phyloP scores from a whole-genome alignment of 306 rosid genomes.

The Hippophae tibetana region DNA sequence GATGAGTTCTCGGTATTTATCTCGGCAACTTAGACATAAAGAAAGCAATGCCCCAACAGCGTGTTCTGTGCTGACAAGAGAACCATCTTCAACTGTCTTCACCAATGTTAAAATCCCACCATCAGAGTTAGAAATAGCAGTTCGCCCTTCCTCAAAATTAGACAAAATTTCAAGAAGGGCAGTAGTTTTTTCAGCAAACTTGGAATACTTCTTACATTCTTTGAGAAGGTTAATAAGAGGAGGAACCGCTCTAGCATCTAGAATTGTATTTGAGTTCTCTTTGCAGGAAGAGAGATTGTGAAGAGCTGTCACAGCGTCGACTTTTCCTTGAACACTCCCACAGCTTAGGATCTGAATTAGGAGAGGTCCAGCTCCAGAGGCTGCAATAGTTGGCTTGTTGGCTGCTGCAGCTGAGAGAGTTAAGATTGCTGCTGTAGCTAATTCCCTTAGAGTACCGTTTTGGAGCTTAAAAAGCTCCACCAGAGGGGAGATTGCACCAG shows the following conservation, averaged over 20 bases:
- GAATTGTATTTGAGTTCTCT: slow-evolving; percentile 39
- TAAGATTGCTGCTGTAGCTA: slow-evolving; percentile 82
- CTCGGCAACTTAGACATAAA: slow-evolving; percentile 60
- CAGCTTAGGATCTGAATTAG: slow-evolving; percentile 74
- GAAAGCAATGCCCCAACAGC: slow-evolving; percentile 69
- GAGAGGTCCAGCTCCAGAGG: slow-evolving; percentile 79
- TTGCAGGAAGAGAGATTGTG: slow-evolving; percentile 56
- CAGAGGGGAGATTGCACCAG: slow-evolving; percentile 70
- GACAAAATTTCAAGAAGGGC: slow-evolving; percentile 72
- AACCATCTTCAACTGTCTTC: slow-evolving; percentile 86
- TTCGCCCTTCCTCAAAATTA: slow-evolving; percentile 55
- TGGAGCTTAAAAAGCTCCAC: slow-evolving; percentile 69
- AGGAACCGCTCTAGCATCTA: slow-evolving; percentile 61
- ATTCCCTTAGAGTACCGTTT: slow-evolving; percentile 48
- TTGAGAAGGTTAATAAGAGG: slow-evolving; percentile 83
- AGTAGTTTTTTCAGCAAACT: slow-evolving; percentile 77
- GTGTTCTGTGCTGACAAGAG: slow-evolving; percentile 70
- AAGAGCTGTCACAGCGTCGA: slow-evolving; percentile 73
- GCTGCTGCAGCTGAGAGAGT: slow-evolving; percentile 70
- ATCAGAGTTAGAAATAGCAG: slow-evolving; percentile 46
- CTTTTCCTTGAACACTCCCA: slow-evolving; percentile 80
- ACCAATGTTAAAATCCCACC: slow-evolving; percentile 72
- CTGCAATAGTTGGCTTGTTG: slow-evolving; percentile 62
- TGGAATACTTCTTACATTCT: slow-evolving; percentile 77
- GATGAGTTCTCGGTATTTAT: slow-evolving; percentile 69